A percentile compares a stretch with the other conserved stretches of the same genome.
phyloP scores from a whole-genome alignment of 305 asterid genomes.

The Fraxinus velutina region DNA sequence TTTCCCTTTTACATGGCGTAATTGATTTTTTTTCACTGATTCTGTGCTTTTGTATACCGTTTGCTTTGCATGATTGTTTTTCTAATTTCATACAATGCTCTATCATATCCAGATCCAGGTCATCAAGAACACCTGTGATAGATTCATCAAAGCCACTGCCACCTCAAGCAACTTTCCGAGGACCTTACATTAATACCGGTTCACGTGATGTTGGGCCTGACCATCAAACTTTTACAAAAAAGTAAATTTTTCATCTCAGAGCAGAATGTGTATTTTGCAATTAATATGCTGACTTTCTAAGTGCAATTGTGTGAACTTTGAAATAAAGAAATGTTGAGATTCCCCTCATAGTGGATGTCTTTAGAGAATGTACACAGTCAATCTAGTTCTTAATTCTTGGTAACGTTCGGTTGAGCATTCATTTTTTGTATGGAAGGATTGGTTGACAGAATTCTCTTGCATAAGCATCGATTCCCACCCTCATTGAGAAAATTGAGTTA shows the following conservation, averaged over 20 bases:
- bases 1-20: slow-evolving; percentile 98
- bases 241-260: slow-evolving; percentile 25
- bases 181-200: slow-evolving; percentile 91
- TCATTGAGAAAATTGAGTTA: not conserved
- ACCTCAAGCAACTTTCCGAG: slow-evolving; percentile 92
- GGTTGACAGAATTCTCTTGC: not conserved
- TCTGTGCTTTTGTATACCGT: not conserved
- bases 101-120: slow-evolving; percentile 51
- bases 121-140: slow-evolving; percentile 66
- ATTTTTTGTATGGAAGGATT: slow-evolving; percentile 6
- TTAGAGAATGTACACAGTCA: not conserved
- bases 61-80: not conserved
- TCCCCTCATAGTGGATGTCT: not conserved
- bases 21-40: slow-evolving; percentile 25
- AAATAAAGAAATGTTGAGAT: not conserved
- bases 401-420: not conserved
- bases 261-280: not conserved
- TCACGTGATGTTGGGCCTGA: slow-evolving; percentile 95
- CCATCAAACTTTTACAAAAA: slow-evolving; percentile 56
- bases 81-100: not conserved
- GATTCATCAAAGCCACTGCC: slow-evolving; percentile 94
- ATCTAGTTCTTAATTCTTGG: not conserved
- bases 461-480: not conserved
- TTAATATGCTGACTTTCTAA: not conserved
- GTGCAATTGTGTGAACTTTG: slow-evolving; percentile 5